Conservation (phyloP, 2,329 filamentous ascomycete species). For the Microsporum canis region DNA sequence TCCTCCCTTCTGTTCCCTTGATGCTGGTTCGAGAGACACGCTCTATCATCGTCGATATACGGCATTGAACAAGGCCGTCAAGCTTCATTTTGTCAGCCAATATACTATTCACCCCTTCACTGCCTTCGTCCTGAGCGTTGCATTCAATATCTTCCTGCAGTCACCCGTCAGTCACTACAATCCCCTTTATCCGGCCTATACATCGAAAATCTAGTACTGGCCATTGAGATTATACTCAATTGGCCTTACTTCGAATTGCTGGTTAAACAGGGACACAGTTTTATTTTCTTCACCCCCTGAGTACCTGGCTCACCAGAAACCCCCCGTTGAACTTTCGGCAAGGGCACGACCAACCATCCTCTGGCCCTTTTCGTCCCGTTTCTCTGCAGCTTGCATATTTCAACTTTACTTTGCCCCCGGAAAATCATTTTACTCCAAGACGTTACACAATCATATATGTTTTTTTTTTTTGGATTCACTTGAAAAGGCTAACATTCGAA, state of each 20-base stretch:
- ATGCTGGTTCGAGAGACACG: not conserved
- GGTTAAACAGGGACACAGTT: not conserved
- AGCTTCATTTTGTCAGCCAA: not conserved
- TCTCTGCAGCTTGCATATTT: not conserved
- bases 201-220: not conserved
- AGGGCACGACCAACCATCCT: not conserved
- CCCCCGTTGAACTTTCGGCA: not conserved
- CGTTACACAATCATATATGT: not conserved
- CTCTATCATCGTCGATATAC: not conserved
- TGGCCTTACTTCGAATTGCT: not conserved
- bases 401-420: not conserved
- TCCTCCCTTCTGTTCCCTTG: not conserved
- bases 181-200: not conserved
- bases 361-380: not conserved
- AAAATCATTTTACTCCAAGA: not conserved
- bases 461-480: not conserved
- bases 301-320: not conserved
- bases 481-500: not conserved
- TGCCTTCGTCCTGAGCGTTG: not conserved
- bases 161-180: not conserved
- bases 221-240: not conserved
- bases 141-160: not conserved
- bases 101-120: too few species aligned
- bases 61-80: not conserved
- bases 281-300: not conserved